Percentiles rank a stretch among this genome's conserved stretches.
phyloP scores from a whole-genome alignment of 108 stramenopile species.

The Hondaea fermentalgiana region DNA sequence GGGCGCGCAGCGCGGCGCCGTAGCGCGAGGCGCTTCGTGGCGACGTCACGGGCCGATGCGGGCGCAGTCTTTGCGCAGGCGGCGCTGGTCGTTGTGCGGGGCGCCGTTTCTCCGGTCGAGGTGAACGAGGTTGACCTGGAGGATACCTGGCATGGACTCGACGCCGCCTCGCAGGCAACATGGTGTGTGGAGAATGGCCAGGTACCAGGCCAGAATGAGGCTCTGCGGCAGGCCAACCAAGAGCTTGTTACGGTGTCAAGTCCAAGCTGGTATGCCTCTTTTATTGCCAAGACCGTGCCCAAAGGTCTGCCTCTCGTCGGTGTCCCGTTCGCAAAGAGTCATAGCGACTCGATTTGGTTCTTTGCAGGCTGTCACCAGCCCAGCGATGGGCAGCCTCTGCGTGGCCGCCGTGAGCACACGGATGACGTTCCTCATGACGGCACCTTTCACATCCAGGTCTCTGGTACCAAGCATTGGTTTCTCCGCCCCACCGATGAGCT shows the following conservation, averaged over 20 bases:
- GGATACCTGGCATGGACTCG: neutral
- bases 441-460: slow-evolving; percentile 75
- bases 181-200: neutral
- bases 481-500: slow-evolving; percentile 63
- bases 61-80: neutral
- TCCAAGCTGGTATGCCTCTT: neutral
- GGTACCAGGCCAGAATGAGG: neutral
- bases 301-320: neutral
- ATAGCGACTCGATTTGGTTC: neutral
- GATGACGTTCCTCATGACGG: slow-evolving; percentile 75
- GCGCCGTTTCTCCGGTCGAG: neutral
- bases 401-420: slow-evolving; percentile 72
- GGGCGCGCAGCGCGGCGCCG: neutral
- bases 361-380: neutral
- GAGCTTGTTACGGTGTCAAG: neutral
- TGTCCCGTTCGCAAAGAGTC: neutral
- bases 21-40: neutral
- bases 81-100: neutral
- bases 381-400: slow-evolving; percentile 22
- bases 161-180: neutral
- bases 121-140: neutral
- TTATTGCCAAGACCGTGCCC: neutral
- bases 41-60: neutral
- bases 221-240: neutral
- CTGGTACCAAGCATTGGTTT: slow-evolving; percentile 64